Percentiles rank a stretch among this genome's conserved stretches.
phyloP scores from a whole-genome alignment of 495 filamentous ascomycete species.

The Aspergillus cavernicola region DNA sequence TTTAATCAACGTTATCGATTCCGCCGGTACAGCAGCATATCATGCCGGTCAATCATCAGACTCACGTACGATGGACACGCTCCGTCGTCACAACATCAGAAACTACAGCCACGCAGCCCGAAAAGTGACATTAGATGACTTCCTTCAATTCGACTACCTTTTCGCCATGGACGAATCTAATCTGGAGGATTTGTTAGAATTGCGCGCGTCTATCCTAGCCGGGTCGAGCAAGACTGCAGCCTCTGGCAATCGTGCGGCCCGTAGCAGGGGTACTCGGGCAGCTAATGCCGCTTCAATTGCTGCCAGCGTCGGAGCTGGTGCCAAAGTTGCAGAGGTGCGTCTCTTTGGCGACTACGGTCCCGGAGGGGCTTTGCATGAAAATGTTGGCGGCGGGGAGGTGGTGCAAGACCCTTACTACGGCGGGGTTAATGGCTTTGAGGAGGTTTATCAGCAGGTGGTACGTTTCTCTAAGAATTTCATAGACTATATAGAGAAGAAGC shows the following conservation, averaged over 20 bases:
- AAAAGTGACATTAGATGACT: slow-evolving; percentile 68
- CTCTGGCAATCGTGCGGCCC: slow-evolving; percentile 20
- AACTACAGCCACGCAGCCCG: slow-evolving; percentile 76
- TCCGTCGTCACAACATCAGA: slow-evolving; percentile 67
- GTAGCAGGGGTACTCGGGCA: slow-evolving; percentile 24
- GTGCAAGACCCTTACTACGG: slow-evolving; percentile 95
- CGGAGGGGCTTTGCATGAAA: slow-evolving; percentile 69
- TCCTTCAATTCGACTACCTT: slow-evolving; percentile 83
- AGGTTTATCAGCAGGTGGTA: slow-evolving; percentile 76
- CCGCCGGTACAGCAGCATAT: slow-evolving; percentile 85
- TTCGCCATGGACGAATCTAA: slow-evolving; percentile 94
- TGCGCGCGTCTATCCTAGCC: slow-evolving; percentile 48
- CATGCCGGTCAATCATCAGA: slow-evolving; percentile 73
- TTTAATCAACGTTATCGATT: slow-evolving; percentile 71
- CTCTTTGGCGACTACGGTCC: slow-evolving; percentile 79
- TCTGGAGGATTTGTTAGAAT: slow-evolving; percentile 61
- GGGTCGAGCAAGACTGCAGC: slow-evolving; percentile 36
- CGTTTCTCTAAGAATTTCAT: slow-evolving; percentile 79
- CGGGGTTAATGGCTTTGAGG: slow-evolving; percentile 74
- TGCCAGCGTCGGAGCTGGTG: slow-evolving; percentile 26
- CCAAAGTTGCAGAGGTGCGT: slow-evolving; percentile 55
- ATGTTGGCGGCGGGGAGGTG: slow-evolving; percentile 63
- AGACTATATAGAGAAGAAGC: slow-evolving; percentile 36
- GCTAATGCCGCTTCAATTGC: slow-evolving; percentile 26
- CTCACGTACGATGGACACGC: slow-evolving; percentile 76